Evolutionary conservation across 1,139 yeast species (phyloP).

Genomic region (Pichia sp.): DNA sequence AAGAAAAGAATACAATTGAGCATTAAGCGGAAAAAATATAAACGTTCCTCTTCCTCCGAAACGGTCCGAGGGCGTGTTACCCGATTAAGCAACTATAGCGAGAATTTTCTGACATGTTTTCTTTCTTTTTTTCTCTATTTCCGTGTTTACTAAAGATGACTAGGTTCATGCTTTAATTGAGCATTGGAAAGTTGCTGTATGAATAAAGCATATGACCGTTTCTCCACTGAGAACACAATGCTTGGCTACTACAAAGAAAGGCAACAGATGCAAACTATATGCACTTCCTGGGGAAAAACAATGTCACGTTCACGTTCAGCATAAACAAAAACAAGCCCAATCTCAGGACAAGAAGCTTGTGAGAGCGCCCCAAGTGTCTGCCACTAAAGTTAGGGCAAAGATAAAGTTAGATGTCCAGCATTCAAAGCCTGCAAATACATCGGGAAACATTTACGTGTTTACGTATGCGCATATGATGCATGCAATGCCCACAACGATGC

Average conservation of each 20-base stretch:
- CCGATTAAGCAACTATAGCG: conserved; percentile 1
- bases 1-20: too few species aligned
- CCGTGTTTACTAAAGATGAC: too few species aligned
- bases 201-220: neutral
- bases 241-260: conserved; percentile 11
- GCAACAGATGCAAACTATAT: conserved; percentile 10
- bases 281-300: conserved; percentile 8
- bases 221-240: conserved; percentile 5
- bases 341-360: neutral
- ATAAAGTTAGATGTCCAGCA: too few species aligned
- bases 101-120: neutral
- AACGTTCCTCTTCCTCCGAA: neutral
- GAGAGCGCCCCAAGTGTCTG: neutral
- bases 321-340: neutral
- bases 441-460: conserved; percentile 52
- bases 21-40: too few species aligned
- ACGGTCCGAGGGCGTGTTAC: neutral
- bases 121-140: neutral
- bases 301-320: conserved; percentile 14
- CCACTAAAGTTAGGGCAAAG: too few species aligned
- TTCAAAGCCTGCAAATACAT: neutral
- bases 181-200: too few species aligned
- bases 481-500: conserved; percentile 27
- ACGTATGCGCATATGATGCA: conserved; percentile 42
- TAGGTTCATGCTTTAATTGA: too few species aligned